A percentile compares a stretch with the other conserved stretches of the same genome.
These are phyloP conservation scores for Tricholoma saponaceum DNA, from an alignment of 768 basidiomycete genomes.

Conservation along the genomic window DNA sequence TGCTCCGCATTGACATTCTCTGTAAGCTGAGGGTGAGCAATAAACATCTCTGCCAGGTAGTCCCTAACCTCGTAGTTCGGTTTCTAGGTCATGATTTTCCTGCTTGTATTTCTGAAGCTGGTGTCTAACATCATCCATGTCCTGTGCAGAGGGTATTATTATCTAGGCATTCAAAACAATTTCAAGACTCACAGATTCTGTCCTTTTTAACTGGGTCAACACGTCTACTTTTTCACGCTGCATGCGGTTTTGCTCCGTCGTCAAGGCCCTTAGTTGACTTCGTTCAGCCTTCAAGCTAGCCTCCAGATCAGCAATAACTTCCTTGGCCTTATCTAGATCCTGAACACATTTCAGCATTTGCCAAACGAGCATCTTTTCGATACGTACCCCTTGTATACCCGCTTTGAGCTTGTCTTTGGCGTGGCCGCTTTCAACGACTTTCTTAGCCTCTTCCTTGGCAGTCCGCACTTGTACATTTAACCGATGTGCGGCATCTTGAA, in stretches of 20 bases:
- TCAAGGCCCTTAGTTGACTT: constrained; percentile 55
- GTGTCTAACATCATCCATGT: constrained; percentile 72
- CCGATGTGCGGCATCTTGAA: constrained; percentile 67
- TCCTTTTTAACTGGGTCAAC: constrained; percentile 58
- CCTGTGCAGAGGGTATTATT: constrained; percentile 36
- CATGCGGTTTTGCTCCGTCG: constrained; percentile 57
- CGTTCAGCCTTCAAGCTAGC: constrained; percentile 69
- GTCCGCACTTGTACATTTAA: constrained; percentile 58
- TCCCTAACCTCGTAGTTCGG: constrained; percentile 62
- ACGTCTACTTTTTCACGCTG: constrained; percentile 66
- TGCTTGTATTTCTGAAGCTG: constrained; percentile 68
- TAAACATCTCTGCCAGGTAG: not conserved
- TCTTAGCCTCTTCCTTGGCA: constrained; percentile 54
- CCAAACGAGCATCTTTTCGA: not conserved
- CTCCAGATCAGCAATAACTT: constrained; percentile 66
- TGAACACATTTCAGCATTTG: constrained; percentile 22
- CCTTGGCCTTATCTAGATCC: constrained; percentile 71
- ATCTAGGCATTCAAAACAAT: not conserved
- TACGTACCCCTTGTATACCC: constrained; percentile 53
- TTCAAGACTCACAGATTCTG: constrained; percentile 53
- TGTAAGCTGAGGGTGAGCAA: constrained; percentile 20
- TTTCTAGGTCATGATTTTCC: constrained; percentile 70
- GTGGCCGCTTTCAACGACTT: constrained; percentile 49
- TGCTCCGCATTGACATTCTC: constrained; percentile 69
- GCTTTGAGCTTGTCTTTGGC: constrained; percentile 43